Percentiles rank a stretch among this genome's conserved stretches.
Conservation (phyloP, 192 early-diverging fungal species). For the Rhizoclosmatium globosum region DNA sequence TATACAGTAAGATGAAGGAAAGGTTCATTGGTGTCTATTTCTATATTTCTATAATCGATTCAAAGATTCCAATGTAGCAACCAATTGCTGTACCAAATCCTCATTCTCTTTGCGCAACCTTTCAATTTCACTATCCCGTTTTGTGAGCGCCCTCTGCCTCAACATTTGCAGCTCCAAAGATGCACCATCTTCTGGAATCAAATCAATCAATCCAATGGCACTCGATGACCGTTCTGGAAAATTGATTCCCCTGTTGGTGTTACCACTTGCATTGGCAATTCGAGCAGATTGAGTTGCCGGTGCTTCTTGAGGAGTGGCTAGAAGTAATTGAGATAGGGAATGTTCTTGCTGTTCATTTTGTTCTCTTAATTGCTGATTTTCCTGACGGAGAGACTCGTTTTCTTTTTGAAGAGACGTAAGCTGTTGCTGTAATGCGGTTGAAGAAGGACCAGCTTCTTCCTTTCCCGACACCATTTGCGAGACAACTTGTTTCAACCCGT, state of each 20-base stretch:
- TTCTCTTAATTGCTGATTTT: conserved; percentile 15
- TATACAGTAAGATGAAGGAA: not conserved
- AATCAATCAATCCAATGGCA: conserved; percentile 25
- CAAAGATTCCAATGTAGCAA: conserved; percentile 16
- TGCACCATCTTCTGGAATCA: conserved; percentile 14
- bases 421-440: not conserved
- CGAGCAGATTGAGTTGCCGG: no score
- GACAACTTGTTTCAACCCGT: conserved; percentile 9
- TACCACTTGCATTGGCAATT: no score
- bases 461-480: conserved; percentile 19
- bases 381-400: not conserved
- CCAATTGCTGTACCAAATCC: conserved; percentile 10
- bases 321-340: not conserved
- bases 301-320: no score
- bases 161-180: conserved; percentile 26
- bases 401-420: not conserved
- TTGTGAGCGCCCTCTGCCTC: conserved; percentile 15
- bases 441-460: not conserved
- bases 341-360: not conserved
- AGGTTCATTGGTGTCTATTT: not conserved
- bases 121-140: not conserved
- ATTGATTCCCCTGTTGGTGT: not conserved
- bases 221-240: conserved; percentile 23
- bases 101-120: conserved; percentile 23
- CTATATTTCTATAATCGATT: not conserved